phyloP scores from a whole-genome alignment of 2,329 filamentous ascomycete genomes.

The Trichoderma gracile region DNA sequence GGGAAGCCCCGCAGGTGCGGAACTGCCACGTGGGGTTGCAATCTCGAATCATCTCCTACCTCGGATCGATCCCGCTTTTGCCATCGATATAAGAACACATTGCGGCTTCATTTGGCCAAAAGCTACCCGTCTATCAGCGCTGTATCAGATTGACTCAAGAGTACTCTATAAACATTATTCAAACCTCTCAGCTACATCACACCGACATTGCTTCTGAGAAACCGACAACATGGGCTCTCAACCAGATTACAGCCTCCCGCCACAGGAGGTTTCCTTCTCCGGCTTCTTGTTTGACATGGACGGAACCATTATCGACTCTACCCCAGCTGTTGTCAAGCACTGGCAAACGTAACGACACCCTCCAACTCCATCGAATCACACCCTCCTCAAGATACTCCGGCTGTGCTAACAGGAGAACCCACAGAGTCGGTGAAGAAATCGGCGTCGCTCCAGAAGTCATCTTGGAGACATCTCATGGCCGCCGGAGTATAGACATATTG shows the following conservation, averaged over 20 bases:
- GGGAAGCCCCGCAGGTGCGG: constrained; percentile 30
- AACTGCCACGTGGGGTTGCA: constrained; percentile 33
- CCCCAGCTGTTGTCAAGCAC: constrained; percentile 72
- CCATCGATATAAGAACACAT: constrained; percentile 15
- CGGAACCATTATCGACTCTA: constrained; percentile 82
- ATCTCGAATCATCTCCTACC: constrained; percentile 6
- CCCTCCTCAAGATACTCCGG: background rate
- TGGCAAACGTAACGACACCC: constrained; percentile 62
- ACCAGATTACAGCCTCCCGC: constrained; percentile 45
- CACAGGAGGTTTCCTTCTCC: constrained; percentile 51
- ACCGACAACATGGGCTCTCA: constrained; percentile 38
- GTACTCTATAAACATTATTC: background rate
- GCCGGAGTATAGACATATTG: constrained; percentile 84
- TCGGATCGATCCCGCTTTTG: constrained; percentile 8
- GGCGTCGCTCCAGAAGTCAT: constrained; percentile 83
- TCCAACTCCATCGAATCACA: background rate
- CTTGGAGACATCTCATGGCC: constrained; percentile 85
- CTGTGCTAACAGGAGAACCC: background rate
- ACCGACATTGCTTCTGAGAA: background rate
- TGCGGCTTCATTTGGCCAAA: background rate
- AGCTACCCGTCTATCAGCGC: background rate
- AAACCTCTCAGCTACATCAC: background rate
- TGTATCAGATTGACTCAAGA: background rate
- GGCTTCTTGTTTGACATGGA: constrained; percentile 74
- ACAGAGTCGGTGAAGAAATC: constrained; percentile 76